Base-by-base conservation (phyloP, 2,329 filamentous ascomycete species). In the Trichoderma koningiopsis region DNA sequence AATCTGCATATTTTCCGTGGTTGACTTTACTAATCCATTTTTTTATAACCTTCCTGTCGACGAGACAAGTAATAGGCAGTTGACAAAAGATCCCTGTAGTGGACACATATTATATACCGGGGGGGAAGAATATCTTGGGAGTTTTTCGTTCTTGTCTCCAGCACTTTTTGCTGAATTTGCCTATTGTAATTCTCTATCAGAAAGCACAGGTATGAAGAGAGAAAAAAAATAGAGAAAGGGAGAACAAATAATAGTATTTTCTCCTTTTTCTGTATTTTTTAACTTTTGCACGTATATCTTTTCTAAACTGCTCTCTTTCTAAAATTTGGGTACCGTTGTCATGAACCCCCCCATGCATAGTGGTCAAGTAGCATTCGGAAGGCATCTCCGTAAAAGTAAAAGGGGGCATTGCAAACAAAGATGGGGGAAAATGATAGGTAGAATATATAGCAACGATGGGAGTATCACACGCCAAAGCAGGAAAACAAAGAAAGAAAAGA, bases 1-100 rank as follows among this genome's bases (percentile, higher is more conserved):
- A 35, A 35, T 68, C 56, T 62, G n/a, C 47, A 57, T 49, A 49
- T 31, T 43, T 40, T 62, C 56, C 66, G 66, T 57, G 37, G 7
- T 66, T 37, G 49, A n/a, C 35, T 5, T 43, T 10, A 43, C 40
- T 43, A 19, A 43, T 43, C 40, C n/a, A 1, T 1, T 10, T 43
- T n/a, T 43, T 8, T 8, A 2, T 43, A 10, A 5, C 27, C 27
- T 27, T 27, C 27, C 27, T 43, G n/a, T 5, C 19, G n/a, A 5
- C 19, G 16, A n/a, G 6, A 8, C 7, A 3, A 43, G 7, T 19
- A 43, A 3, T 19, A 43, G 7, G 19, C 40, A n/a, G 40, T 43
- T 43, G 40, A 43, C 40, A n/a, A 43, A n/a, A 35, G 33, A 13
- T 14, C 33, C 33, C 16, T 8, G 40, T n/a, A 43, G 19, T 8